Base-by-base conservation (phyloP, 768 basidiomycete species). In the Boletus reticuloceps region DNA sequence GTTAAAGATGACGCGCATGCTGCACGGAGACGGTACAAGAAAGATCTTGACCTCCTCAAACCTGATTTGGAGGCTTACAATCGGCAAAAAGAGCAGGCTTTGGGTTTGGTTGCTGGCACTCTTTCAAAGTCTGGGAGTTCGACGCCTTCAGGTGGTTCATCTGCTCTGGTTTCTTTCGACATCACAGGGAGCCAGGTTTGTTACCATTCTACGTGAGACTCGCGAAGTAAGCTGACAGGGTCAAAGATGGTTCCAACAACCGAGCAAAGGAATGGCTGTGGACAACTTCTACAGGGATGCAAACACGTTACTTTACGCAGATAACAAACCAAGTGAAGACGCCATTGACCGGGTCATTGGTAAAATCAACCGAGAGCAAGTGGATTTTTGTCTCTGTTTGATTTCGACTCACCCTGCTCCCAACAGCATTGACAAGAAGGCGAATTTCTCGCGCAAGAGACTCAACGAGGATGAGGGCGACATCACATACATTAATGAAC, bases 401-500 rank as follows among this genome's bases (percentile, higher is more conserved):
- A 44, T 19, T 16, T 44, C n/a, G 10, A 39, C 47, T 56, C 20
- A 60, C 45, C 20, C 34, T 31, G 10, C 31, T 29, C 49, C 32
- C 32, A 51, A 5, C 61, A 95, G 93, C 63, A 84, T 94, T 62
- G 92, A 94, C 76, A 91, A 92, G 77, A 89, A 91, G 70, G 79
- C 82, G 66, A 94, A 90, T 66, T 92, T 93, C 75, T 94, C 91
- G 39, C 81, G 94, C 60, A 96, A 96, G 74, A 83, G 80, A 62
- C 82, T 77, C 70, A 94, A 96, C 76, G 94, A 98, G 64, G 91
- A 91, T 49, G 89, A 95, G 57, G 94, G 91, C 51, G 95, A 98
- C 62, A 91, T 99, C 71, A 98, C 94, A 6, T 99, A 98, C 70
- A 99, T 99, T 82, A 99, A 99, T 79, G 93, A 98, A 73, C 88